Base-by-base conservation (phyloP, 495 filamentous ascomycete genomes). In the Aspergillus saccharolyticus region DNA sequence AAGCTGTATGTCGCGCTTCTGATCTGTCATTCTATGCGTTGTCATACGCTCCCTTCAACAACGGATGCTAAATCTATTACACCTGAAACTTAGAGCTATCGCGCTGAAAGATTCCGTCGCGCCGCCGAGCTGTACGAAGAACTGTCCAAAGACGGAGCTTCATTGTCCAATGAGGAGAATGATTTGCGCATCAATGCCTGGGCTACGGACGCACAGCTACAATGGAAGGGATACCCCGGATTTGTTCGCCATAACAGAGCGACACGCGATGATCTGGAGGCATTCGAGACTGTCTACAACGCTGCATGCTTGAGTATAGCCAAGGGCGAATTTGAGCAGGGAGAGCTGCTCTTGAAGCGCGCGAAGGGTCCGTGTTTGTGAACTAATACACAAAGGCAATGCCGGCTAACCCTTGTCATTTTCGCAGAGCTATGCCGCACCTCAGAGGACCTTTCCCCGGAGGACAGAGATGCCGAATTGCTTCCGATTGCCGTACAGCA, bases 231-330 rank as follows among this genome's bases (percentile, higher is more conserved):
- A 44, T 70, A 80, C 44, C 72, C 79, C 17, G 72, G 82, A 54
- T 66, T 80, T 17, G 80, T 80, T 39, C 71, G 70, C 53, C 68
- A 74, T 43, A 82, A 78, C 58, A 81, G 89, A 66, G 78, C 85
- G 15, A 77, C 74, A 17, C 79, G 86, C 57, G 89, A 91, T 55
- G 90, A 96, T 64, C 70, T 96, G 46, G 90, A 97, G 66, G 85
- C 86, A 3, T 98, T 97, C 63, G 94, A 98, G 72, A 95, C 88
- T 4, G 83, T 90, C 0, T 98, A 92, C 72, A 98, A 98, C 75
- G 85, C 87, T 8, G 95, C 92, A 20, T 97, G 93, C 68, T 82
- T 81, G 44, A 87, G 85, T 67, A 88, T 97, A 66, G 90, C 90
- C 10, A 80, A 86, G 57, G 89, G 87, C 12, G 89, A 91, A 60